These are phyloP conservation scores for Stenocarpella maydis DNA, from an alignment of 2,329 filamentous ascomycete genomes.

Conservation along the genomic window DNA sequence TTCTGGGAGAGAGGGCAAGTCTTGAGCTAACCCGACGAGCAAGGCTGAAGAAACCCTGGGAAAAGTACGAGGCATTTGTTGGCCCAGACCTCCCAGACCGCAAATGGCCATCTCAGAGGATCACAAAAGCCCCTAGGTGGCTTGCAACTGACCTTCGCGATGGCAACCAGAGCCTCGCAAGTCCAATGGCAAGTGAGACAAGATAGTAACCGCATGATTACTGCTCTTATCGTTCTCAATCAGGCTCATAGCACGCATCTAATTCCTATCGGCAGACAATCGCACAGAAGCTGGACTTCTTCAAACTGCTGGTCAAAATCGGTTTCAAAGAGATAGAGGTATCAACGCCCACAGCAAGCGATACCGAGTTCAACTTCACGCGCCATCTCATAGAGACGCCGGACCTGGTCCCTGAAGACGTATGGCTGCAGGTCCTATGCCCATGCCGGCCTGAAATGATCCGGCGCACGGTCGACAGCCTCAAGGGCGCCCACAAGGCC, in stretches of 20 bases:
- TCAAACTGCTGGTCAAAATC: constrained; percentile 89
- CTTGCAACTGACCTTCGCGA: neutral
- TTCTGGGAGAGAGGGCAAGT: too few species aligned
- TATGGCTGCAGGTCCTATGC: too few species aligned
- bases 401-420: constrained; percentile 69
- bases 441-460: too few species aligned
- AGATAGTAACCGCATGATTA: too few species aligned
- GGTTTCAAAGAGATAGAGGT: constrained; percentile 99
- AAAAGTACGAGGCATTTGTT: too few species aligned
- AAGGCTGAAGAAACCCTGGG: too few species aligned
- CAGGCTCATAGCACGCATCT: neutral
- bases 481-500: too few species aligned
- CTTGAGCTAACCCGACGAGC: too few species aligned
- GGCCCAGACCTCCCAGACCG: too few species aligned
- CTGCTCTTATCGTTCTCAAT: neutral
- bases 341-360: constrained; percentile 91
- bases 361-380: constrained; percentile 96
- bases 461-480: constrained; percentile 86
- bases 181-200: neutral
- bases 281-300: constrained; percentile 94
- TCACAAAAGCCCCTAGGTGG: neutral
- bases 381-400: constrained; percentile 85
- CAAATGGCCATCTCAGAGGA: too few species aligned
- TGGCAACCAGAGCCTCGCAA: neutral
- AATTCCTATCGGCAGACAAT: constrained; percentile 69